Evolutionary conservation across 768 basidiomycete genomes (phyloP).

Genomic region (Russula brevipes): DNA sequence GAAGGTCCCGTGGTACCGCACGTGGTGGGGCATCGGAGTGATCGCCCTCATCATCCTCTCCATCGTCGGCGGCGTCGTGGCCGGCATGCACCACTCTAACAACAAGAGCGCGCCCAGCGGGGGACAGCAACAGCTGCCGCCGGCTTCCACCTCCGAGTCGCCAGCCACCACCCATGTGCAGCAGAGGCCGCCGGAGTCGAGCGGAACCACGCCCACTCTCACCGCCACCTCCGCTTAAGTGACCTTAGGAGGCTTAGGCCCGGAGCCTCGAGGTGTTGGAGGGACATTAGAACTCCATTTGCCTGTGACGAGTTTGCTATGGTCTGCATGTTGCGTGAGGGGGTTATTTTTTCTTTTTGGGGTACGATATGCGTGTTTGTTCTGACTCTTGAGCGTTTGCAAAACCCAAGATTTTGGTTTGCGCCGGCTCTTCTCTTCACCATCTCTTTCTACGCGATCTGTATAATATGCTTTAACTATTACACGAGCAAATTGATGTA

Average conservation of each 20-base stretch:
- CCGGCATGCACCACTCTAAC: slow-evolving; percentile 36
- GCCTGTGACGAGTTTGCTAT: no score
- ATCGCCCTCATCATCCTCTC: slow-evolving; percentile 38
- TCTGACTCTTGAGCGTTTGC: neutral
- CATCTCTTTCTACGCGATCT: neutral
- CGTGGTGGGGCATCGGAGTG: slow-evolving; percentile 40
- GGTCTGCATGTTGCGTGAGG: no score
- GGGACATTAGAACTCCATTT: neutral
- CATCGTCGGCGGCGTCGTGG: slow-evolving; percentile 49
- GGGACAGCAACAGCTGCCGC: no score
- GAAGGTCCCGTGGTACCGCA: slow-evolving; percentile 45
- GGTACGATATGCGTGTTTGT: neutral
- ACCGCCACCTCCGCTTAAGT: no score
- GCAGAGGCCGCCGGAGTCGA: no score
- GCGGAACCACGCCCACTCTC: no score
- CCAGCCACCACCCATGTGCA: no score
- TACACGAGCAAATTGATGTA: neutral
- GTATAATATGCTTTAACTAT: slow-evolving; percentile 6
- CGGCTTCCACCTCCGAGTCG: no score
- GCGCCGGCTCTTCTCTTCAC: neutral
- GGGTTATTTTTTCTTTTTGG: neutral
- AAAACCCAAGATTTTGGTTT: neutral
- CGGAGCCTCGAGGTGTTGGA: neutral
- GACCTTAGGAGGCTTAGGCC: no score
- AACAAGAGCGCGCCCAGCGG: no score